A percentile compares a stretch with the other conserved stretches of the same genome.
Conservation (phyloP, 169 alveolate species). For the Cryptosporidium bovis region DNA sequence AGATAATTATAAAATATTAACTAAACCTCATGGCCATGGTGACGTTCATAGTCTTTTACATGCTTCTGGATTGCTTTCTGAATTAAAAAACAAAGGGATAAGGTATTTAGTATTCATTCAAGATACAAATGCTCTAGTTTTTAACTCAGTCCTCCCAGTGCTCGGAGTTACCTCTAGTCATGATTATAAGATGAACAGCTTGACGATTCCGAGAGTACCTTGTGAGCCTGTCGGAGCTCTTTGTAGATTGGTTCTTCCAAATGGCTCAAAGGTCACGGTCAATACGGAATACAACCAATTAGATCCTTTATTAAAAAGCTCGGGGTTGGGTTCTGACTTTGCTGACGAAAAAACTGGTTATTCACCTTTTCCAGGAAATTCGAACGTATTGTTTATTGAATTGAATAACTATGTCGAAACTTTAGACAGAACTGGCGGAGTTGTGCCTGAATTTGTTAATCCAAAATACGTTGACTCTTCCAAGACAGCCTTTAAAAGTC, state of each 20-base stretch:
- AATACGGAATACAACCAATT: conserved; percentile 92
- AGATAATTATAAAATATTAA: conserved; percentile 81
- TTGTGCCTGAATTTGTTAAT: conserved; percentile 93
- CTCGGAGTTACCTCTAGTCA: conserved; percentile 87
- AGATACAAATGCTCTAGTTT: conserved; percentile 92
- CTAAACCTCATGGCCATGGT: conserved; percentile 97
- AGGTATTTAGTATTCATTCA: conserved; percentile 88
- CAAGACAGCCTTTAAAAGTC: conserved; percentile 89
- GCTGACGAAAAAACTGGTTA: conserved; percentile 84
- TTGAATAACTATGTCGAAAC: conserved; percentile 82
- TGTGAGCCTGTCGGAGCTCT: conserved; percentile 91
- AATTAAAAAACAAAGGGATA: conserved; percentile 84
- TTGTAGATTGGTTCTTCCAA: conserved; percentile 80
- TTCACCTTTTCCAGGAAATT: conserved; percentile 92
- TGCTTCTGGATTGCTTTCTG: conserved; percentile 80
- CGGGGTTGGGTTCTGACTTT: conserved; percentile 79
- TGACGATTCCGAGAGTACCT: conserved; percentile 90
- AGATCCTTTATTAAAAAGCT: conserved; percentile 86
- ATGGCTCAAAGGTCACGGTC: conserved; percentile 79
- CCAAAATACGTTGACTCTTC: conserved; percentile 93
- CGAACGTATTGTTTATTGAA: conserved; percentile 86
- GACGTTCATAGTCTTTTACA: conserved; percentile 92
- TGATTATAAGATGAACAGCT: conserved; percentile 85
- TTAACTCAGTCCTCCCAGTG: conserved; percentile 87
- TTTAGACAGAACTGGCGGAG: conserved; percentile 88